Conservation (phyloP, 345 rosid genomes). For the Lumnitzera racemosa region DNA sequence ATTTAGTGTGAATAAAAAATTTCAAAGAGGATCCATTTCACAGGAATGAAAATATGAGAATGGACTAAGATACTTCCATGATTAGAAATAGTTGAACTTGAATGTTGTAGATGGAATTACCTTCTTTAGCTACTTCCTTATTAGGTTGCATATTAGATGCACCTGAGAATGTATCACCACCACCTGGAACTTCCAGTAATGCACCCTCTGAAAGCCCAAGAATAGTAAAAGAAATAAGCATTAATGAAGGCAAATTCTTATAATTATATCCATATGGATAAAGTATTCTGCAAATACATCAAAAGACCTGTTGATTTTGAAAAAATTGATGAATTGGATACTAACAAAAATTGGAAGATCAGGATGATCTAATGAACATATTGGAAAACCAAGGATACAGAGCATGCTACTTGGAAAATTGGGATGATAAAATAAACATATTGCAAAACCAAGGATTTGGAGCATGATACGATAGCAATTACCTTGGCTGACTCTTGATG, state of each 20-base stretch:
- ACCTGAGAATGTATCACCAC: conserved; percentile 19
- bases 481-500: conserved; percentile 51
- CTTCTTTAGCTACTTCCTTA: conserved; percentile 62
- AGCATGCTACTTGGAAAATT: conserved; percentile 18
- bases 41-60: too few species aligned
- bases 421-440: conserved; percentile 22
- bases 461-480: conserved; percentile 8
- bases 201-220: conserved; percentile 12
- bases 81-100: too few species aligned
- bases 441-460: not conserved
- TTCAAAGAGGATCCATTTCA: too few species aligned
- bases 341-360: conserved; percentile 16
- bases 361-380: conserved; percentile 21
- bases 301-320: too few species aligned
- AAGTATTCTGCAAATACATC: not conserved
- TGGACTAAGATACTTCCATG: too few species aligned
- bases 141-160: conserved; percentile 31
- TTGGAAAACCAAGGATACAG: not conserved
- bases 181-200: conserved; percentile 24
- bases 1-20: too few species aligned
- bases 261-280: conserved; percentile 1
- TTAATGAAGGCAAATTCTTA: conserved; percentile 4
- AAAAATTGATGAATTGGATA: too few species aligned
- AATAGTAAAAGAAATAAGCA: conserved; percentile 7
- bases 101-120: conserved; percentile 28